Conservation (phyloP, 192 early-diverging fungal species). For the Podila verticillata region DNA sequence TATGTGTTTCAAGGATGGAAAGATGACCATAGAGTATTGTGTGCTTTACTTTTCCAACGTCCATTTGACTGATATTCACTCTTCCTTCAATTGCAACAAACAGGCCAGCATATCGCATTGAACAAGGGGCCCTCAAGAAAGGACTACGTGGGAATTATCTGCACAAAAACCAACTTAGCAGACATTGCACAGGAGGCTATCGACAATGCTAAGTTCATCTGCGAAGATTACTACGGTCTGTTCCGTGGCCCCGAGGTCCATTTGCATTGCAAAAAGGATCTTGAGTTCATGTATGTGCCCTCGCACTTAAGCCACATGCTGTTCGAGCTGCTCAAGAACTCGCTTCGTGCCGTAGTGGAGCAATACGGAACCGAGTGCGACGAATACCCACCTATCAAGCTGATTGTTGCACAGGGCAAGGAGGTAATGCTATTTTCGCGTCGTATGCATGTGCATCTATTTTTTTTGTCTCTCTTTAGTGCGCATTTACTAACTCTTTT, state of each 20-base stretch:
- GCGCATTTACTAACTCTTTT: background rate
- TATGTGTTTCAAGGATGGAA: conserved; percentile 24
- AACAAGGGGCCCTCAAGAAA: conserved; percentile 68
- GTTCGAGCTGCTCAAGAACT: conserved; percentile 98
- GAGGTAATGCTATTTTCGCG: conserved; percentile 58
- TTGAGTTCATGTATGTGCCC: conserved; percentile 97
- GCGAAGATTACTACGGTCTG: conserved; percentile 91
- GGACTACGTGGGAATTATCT: conserved; percentile 95
- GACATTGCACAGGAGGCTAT: conserved; percentile 90
- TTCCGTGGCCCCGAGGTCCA: conserved; percentile 84
- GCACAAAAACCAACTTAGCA: conserved; percentile 84
- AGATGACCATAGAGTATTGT: no score
- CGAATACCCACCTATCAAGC: conserved; percentile 92
- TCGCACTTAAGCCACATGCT: conserved; percentile 96
- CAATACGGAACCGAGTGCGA: conserved; percentile 84
- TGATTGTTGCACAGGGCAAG: conserved; percentile 88
- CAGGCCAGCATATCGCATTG: conserved; percentile 80
- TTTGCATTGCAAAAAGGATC: conserved; percentile 75
- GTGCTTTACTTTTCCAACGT: no score
- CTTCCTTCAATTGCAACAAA: background rate
- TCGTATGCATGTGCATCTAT: background rate
- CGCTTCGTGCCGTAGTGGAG: conserved; percentile 94
- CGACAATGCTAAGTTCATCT: conserved; percentile 89
- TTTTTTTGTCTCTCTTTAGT: background rate
- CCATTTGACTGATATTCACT: background rate